Evolutionary conservation across 495 filamentous ascomycete species (phyloP).

Genomic region (Podospora fimiseda): DNA sequence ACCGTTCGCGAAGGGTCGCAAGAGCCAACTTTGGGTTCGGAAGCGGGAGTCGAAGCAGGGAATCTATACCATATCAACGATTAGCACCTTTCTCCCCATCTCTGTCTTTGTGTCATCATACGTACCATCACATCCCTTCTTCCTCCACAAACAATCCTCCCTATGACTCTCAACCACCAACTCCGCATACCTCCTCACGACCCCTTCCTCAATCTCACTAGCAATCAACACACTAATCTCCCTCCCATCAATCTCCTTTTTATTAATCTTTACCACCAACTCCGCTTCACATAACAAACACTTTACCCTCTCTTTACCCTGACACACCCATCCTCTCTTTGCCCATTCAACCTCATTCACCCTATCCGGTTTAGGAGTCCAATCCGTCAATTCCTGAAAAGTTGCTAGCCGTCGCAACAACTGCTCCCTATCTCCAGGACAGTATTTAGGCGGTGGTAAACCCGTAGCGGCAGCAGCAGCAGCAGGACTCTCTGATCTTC

Average conservation of each 20-base stretch:
- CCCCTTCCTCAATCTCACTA: constrained; percentile 52
- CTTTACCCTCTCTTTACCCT: constrained; percentile 70
- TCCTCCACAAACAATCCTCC: constrained; percentile 82
- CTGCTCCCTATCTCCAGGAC: constrained; percentile 74
- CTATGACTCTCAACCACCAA: constrained; percentile 70
- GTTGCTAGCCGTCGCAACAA: constrained; percentile 79
- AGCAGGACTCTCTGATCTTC: neutral
- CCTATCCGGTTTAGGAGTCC: constrained; percentile 71
- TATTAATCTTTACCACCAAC: constrained; percentile 72
- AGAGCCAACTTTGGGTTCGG: constrained; percentile 53
- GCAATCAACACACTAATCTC: constrained; percentile 47
- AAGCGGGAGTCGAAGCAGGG: constrained; percentile 45
- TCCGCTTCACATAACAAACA: constrained; percentile 80
- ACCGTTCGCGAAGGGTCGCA: constrained; percentile 51
- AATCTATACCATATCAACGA: no score
- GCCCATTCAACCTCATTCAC: constrained; percentile 95
- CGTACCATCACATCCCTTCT: constrained; percentile 75
- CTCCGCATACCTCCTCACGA: constrained; percentile 71
- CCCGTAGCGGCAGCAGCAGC: no score
- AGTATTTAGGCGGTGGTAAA: constrained; percentile 43
- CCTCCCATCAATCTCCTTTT: constrained; percentile 58
- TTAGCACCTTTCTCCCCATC: no score
- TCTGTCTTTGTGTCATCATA: no score
- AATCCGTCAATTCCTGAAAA: constrained; percentile 82
- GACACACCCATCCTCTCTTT: constrained; percentile 85